Evolutionary conservation across 768 basidiomycete species (phyloP).

Genomic region (Hysterangium stoloniferum): DNA sequence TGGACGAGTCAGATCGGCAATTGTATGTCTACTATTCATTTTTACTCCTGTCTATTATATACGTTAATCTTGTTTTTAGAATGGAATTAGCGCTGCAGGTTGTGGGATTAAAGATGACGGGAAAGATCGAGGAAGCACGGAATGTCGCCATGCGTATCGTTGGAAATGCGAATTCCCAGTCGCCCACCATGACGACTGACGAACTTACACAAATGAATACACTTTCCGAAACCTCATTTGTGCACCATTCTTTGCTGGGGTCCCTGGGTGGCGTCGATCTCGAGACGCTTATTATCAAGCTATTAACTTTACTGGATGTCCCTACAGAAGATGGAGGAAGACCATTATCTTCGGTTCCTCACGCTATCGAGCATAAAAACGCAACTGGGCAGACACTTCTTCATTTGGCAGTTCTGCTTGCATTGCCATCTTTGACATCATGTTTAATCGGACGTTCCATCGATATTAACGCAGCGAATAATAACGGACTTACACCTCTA

Average conservation of each 20-base stretch:
- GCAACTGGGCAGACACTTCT: constrained; percentile 78
- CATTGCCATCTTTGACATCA: constrained; percentile 57
- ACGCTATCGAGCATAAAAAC: constrained; percentile 66
- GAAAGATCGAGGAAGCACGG: constrained; percentile 87
- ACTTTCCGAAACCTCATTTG: constrained; percentile 32
- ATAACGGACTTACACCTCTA: constrained; percentile 84
- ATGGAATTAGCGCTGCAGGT: constrained; percentile 96
- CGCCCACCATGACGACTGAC: constrained; percentile 26
- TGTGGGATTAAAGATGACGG: constrained; percentile 94
- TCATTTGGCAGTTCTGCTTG: constrained; percentile 78
- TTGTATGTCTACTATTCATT: constrained; percentile 46
- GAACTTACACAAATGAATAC: constrained; percentile 43
- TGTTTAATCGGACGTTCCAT: constrained; percentile 68
- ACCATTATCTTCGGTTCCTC: constrained; percentile 35
- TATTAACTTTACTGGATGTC: constrained; percentile 72
- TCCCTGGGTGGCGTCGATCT: constrained; percentile 54
- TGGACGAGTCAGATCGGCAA: constrained; percentile 82
- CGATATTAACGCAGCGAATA: constrained; percentile 78
- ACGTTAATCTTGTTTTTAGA: constrained; percentile 31
- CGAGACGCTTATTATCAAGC: constrained; percentile 69
- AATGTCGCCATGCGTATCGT: constrained; percentile 92
- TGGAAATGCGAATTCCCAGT: constrained; percentile 50
- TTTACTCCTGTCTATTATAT: constrained; percentile 6
- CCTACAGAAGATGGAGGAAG: constrained; percentile 38
- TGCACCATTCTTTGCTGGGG: constrained; percentile 48